Evolutionary conservation across 148 eudicot species (phyloP).

Genomic region (Rhododendron griersonianum): DNA sequence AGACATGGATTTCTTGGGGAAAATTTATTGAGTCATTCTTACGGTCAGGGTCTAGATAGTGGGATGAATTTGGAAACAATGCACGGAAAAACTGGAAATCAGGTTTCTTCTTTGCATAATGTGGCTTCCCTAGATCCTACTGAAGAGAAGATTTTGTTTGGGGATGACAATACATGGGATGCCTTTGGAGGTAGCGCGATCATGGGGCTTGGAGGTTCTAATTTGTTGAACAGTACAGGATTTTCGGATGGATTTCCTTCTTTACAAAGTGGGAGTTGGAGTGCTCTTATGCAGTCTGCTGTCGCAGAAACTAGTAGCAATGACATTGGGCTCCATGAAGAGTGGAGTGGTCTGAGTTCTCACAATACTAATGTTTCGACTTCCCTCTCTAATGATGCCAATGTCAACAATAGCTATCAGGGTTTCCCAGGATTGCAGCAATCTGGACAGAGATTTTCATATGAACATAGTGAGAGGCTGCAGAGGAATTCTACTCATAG

Average conservation of each 20-base stretch:
- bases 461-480: conserved; percentile 26
- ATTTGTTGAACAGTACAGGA: conserved; percentile 36
- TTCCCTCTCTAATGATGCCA: conserved; percentile 27
- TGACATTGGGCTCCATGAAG: conserved; percentile 54
- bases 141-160: conserved; percentile 83
- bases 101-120: conserved; percentile 38
- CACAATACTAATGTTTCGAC: conserved; percentile 36
- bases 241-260: conserved; percentile 42
- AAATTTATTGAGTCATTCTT: conserved; percentile 36
- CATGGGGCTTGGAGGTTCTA: conserved; percentile 31
- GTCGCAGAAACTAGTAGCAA: conserved; percentile 71
- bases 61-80: conserved; percentile 30
- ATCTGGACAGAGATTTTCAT: conserved; percentile 22
- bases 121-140: conserved; percentile 73
- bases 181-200: conserved; percentile 64
- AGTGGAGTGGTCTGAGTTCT: conserved; percentile 51
- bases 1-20: conserved; percentile 46
- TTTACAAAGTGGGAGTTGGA: conserved; percentile 88
- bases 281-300: conserved; percentile 99
- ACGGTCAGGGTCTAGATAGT: conserved; percentile 39
- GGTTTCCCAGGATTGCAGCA: conserved; percentile 34
- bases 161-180: conserved; percentile 87
- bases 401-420: conserved; percentile 17
- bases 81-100: conserved; percentile 31
- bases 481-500: conserved; percentile 23